Conservation (phyloP, 176 grass and related monocot genomes). For the Bothriochloa decipiens region DNA sequence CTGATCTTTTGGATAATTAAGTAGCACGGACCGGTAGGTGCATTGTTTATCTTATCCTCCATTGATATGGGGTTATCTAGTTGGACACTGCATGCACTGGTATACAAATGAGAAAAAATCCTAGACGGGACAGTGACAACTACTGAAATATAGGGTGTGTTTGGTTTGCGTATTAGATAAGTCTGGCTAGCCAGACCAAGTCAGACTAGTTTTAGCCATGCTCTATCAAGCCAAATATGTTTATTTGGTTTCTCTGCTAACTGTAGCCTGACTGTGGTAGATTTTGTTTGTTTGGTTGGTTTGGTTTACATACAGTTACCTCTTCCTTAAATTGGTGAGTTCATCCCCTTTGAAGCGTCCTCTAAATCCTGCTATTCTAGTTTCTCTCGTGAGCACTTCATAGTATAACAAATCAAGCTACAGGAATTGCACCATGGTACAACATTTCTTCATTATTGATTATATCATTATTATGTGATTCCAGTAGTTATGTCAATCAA, state of each 20-base stretch:
- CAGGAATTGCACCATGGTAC: background rate
- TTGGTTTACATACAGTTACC: too few species aligned
- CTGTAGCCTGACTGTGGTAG: too few species aligned
- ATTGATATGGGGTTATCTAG: conserved; percentile 29
- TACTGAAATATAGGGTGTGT: background rate
- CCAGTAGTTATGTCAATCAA: background rate
- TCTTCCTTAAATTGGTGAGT: too few species aligned
- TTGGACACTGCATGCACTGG: conserved; percentile 28
- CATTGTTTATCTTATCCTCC: conserved; percentile 50
- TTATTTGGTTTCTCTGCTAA: too few species aligned
- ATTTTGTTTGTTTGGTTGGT: too few species aligned
- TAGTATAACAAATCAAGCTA: background rate
- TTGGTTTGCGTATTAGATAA: too few species aligned
- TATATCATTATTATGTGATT: conserved; percentile 4
- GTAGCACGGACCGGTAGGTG: background rate
- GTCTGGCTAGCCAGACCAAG: too few species aligned
- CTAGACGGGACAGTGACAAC: background rate
- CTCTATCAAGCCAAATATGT: too few species aligned
- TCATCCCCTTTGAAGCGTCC: too few species aligned
- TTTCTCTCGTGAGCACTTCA: background rate
- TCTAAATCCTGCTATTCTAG: background rate
- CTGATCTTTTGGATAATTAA: conserved; percentile 25
- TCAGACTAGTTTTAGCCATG: too few species aligned
- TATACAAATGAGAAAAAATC: background rate
- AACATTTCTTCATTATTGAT: conserved; percentile 25